A percentile compares a stretch with the other conserved stretches of the same genome.
Conservation (phyloP, 1,284 basidiomycete species). For the Boletellus dicymbophilus region DNA sequence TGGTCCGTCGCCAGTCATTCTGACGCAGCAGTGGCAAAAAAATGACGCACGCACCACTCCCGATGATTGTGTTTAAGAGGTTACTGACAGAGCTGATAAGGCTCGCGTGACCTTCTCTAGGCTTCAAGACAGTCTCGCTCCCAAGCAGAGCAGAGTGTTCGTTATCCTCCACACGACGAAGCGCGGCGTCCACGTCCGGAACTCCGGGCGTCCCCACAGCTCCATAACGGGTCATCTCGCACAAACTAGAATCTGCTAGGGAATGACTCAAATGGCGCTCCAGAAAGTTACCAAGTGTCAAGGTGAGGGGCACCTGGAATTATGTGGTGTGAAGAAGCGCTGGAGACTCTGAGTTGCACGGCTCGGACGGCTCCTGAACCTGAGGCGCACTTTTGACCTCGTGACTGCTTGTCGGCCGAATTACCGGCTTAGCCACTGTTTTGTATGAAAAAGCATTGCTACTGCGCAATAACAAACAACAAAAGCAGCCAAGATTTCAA, state of each 20-base stretch:
- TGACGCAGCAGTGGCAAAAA: background rate
- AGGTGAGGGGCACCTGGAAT: background rate
- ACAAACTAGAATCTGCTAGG: slow-evolving; percentile 29
- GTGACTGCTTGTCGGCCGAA: too few relatives aligned
- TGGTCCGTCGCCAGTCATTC: slow-evolving; percentile 4
- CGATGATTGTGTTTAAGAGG: slow-evolving; percentile 85
- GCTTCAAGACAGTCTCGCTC: slow-evolving; percentile 34
- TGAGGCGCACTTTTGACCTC: too few relatives aligned
- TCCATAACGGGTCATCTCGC: slow-evolving; percentile 71
- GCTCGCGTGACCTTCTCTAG: slow-evolving; percentile 64
- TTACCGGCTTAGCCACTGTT: background rate
- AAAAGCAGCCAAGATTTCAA: slow-evolving; percentile 4
- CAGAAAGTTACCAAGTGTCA: background rate
- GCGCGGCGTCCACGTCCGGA: background rate
- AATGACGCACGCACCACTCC: slow-evolving; percentile 70
- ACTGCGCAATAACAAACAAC: slow-evolving; percentile 4
- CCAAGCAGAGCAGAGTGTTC: slow-evolving; percentile 58
- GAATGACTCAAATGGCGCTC: background rate
- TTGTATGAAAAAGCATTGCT: background rate
- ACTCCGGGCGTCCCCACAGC: slow-evolving; percentile 37
- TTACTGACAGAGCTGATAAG: slow-evolving; percentile 74
- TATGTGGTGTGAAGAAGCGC: too few relatives aligned
- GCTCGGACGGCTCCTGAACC: too few relatives aligned
- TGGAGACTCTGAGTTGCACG: too few relatives aligned
- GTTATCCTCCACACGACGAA: slow-evolving; percentile 37